Conservation (phyloP, 129 eudicot genomes). For the Heracleum sosnowskyi region DNA sequence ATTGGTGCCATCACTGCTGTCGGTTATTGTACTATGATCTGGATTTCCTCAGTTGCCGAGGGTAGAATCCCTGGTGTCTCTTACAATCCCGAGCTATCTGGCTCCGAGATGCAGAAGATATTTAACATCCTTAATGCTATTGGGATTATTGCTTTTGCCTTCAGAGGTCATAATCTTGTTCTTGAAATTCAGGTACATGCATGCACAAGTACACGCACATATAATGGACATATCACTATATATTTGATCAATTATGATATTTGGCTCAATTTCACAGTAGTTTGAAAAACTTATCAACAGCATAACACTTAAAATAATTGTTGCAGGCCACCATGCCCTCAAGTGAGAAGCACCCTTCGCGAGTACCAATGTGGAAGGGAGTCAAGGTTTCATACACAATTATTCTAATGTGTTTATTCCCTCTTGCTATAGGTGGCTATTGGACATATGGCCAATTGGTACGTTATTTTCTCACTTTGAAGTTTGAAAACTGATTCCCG, state of each 20-base stretch:
- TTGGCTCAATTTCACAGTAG: not conserved
- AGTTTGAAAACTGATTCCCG: not conserved
- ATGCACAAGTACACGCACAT: not conserved
- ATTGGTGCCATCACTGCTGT: constrained; percentile 91
- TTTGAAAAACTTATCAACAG: not conserved
- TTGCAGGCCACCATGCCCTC: constrained; percentile 47
- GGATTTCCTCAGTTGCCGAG: constrained; percentile 88
- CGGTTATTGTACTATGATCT: constrained; percentile 79
- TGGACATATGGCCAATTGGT: constrained; percentile 51
- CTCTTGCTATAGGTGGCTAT: constrained; percentile 46
- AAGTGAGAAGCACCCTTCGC: constrained; percentile 42
- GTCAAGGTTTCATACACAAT: constrained; percentile 27
- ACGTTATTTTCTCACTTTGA: not conserved
- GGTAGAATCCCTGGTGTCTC: constrained; percentile 13
- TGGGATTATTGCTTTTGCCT: constrained; percentile 53
- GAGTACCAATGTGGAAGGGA: constrained; percentile 56
- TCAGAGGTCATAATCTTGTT: constrained; percentile 54
- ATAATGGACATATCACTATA: not conserved
- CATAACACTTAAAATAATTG: not conserved
- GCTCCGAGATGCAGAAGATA: constrained; percentile 13
- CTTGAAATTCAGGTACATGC: constrained; percentile 51
- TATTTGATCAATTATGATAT: not conserved
- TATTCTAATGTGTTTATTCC: constrained; percentile 41
- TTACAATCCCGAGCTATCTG: constrained; percentile 9
- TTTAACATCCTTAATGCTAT: constrained; percentile 43